Percentiles rank a stretch among this genome's conserved stretches.
Conservation (phyloP, 139 green algal species). For the Monoraphidium neglectum region DNA sequence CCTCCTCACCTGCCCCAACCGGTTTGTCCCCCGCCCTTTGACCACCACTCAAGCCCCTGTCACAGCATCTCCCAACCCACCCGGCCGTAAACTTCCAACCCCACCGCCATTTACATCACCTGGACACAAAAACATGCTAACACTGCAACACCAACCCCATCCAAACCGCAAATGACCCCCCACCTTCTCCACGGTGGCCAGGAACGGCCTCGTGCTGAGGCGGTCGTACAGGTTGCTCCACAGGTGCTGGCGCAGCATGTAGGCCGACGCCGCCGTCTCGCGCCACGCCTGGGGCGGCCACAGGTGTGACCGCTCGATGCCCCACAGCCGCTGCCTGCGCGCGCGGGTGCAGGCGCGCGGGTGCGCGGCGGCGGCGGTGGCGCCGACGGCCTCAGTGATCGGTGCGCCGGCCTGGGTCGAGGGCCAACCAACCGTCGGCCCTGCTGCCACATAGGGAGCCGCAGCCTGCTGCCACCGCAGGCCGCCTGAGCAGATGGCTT, state of each 20-base stretch:
- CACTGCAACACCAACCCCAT: background rate
- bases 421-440: background rate
- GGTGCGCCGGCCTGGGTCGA: background rate
- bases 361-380: background rate
- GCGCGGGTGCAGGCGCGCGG: background rate
- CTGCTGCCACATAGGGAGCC: background rate
- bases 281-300: constrained; percentile 74
- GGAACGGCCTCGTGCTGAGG: constrained; percentile 91
- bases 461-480: background rate
- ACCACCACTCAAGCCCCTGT: too few species aligned
- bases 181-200: constrained; percentile 90
- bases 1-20: too few species aligned
- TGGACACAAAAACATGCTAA: too few species aligned
- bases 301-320: constrained; percentile 61
- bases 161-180: too few species aligned
- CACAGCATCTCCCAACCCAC: too few species aligned
- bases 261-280: constrained; percentile 71
- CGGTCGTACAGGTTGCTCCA: constrained; percentile 87
- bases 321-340: constrained; percentile 44
- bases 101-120: too few species aligned
- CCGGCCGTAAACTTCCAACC: too few species aligned
- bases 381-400: background rate
- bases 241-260: constrained; percentile 89
- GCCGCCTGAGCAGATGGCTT: too few species aligned
- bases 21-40: too few species aligned